Base-by-base conservation (phyloP, 495 filamentous ascomycete genomes). In the Penicilliopsis zonata region DNA sequence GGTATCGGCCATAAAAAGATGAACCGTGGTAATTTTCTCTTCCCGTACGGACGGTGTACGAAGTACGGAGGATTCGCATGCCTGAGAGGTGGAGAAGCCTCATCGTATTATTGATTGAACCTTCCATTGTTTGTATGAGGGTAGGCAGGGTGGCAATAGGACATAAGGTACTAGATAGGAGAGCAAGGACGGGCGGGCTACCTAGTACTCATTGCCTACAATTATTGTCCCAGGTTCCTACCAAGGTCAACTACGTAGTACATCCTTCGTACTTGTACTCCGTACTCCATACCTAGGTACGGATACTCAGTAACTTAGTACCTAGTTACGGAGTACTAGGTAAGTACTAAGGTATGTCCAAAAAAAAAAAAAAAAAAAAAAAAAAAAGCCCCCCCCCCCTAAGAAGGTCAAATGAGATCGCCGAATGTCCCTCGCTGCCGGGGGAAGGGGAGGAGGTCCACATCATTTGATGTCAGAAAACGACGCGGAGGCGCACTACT, bases 361-460 rank as follows among this genome's bases (percentile, higher is more conserved):
- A 6, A 10, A 23, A 23, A 10, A 6, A 6, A 23, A 23, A 23
- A 23, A 23, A 23, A 23, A 23, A 23, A 23, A 23, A 23, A 23
- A 23, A 23, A 23, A 23, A 10, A 23, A 6, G 6, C 10, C 21
- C 6, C 21, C 6, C 6, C 6, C 10, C 6, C 6, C 10, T 23
- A 10, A 9, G 3, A 13, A 27, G 25, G n/a, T 12, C n/a, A n/a
- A 5, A 27, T 12, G 25, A 13, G 21, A 27, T 27, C 25, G 5
- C 25, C 25, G 25, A 27, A n/a, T 5, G 25, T 27, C 25, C 25
- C 25, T 27, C 25, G 25, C 25, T 27, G 25, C 10, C n/a, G 21
- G 6, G 6, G 21, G 6, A n/a, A 6, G 21, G 21, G 21, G n/a
- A 23, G 4, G 10, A n/a, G 4, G n/a, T 27, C 25, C 25, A 5